Base-by-base conservation (phyloP, 805 yeast species). In the Phaffomyces thermotolerans region DNA sequence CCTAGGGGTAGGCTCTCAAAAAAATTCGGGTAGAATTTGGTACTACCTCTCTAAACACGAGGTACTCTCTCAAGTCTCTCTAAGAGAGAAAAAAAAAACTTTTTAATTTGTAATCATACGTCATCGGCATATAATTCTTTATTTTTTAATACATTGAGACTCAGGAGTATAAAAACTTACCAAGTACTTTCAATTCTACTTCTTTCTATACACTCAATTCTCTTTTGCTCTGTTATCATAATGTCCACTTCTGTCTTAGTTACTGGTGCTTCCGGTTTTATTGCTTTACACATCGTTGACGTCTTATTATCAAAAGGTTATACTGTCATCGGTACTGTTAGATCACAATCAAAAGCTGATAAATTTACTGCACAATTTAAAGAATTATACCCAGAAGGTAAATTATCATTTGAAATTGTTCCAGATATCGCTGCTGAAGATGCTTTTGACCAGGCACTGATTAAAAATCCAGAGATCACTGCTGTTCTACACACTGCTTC, bases 401-500 rank as follows among this genome's bases (percentile, higher is more conserved):
- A 63, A 31, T 66, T 75, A 47, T 51, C 59, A 4, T 73, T 71
- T 47, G 78, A 65, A 38, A 52, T 77, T 15, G 75, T 78, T 18
- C 54, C 62, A 6, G 82, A 76, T 49, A 68, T 78, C 40, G 66
- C 66, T 8, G 58, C 61, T 13, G 63, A 54, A n/a, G 66, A 66
- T 13, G 76, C 78, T 0, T 75, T 75, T 47, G 72, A 71, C 43
- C 57, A 57, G 8, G 69, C 71, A 1, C 65, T 78, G 50, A 58
- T 69, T 51, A 64, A 63, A 8, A 70, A 72, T 29, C 72, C 73
- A 30, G 81, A 78, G 35, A 71, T 78, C 44, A 64, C 65, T 12
- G 75, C 71, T 30, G 78, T 80, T 40, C 51, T 79, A 35, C 86
- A 79, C 58, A 70, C 81, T 9, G 85, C 86, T 3, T 72, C 82